phyloP scores from a whole-genome alignment of 768 basidiomycete species.

The Serendipita vermifera region DNA sequence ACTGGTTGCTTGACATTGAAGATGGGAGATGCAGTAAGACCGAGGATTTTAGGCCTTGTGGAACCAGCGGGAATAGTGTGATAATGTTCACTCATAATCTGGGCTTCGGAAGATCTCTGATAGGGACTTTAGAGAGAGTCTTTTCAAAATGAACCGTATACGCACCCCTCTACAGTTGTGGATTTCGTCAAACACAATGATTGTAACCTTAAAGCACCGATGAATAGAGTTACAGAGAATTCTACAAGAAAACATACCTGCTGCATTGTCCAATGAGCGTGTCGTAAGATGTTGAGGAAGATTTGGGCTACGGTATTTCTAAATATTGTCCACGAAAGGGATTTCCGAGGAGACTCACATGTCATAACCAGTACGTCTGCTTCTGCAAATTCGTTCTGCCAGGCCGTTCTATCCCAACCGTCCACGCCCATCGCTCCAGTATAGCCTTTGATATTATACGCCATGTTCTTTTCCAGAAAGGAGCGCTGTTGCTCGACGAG shows the following conservation, averaged over 20 bases:
- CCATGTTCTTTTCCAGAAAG: slow-evolving; percentile 50
- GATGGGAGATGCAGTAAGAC: slow-evolving; percentile 85
- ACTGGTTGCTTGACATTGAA: slow-evolving; percentile 63
- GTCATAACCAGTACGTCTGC: slow-evolving; percentile 80
- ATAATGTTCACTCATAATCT: slow-evolving; percentile 46
- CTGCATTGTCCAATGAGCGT: slow-evolving; percentile 66
- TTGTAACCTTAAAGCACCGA: slow-evolving; percentile 31
- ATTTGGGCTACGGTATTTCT: slow-evolving; percentile 50
- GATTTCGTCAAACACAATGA: slow-evolving; percentile 46
- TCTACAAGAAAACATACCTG: slow-evolving; percentile 27
- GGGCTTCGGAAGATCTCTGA: slow-evolving; percentile 44
- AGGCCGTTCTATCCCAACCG: slow-evolving; percentile 49
- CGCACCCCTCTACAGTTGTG: slow-evolving; percentile 12
- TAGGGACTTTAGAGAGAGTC: slow-evolving; percentile 38
- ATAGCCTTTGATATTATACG: slow-evolving; percentile 52
- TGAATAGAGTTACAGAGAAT: background rate
- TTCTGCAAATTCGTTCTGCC: slow-evolving; percentile 48
- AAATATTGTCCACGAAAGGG: background rate
- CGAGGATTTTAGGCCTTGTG: slow-evolving; percentile 69
- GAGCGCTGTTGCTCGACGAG: slow-evolving; percentile 72
- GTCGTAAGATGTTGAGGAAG: slow-evolving; percentile 63
- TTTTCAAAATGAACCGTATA: slow-evolving; percentile 5
- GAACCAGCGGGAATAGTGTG: slow-evolving; percentile 27
- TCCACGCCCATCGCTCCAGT: slow-evolving; percentile 62
- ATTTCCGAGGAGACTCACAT: slow-evolving; percentile 30